phyloP scores from a whole-genome alignment of 768 basidiomycete species.

The Russula emetica region DNA sequence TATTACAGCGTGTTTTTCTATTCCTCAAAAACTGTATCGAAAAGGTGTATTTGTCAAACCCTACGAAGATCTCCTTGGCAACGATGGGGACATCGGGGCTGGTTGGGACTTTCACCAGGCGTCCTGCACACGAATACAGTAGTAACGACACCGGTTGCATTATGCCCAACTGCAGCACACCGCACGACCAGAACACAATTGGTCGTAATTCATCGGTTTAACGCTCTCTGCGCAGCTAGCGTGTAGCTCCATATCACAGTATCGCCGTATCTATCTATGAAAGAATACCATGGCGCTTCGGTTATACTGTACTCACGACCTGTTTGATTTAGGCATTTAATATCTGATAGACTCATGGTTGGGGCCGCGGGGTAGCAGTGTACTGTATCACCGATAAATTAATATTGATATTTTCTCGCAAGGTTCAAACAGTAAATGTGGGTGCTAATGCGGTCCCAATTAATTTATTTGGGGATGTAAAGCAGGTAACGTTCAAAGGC shows the following conservation, averaged over 20 bases:
- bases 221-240: not conserved
- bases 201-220: not conserved
- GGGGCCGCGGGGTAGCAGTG: not conserved
- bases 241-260: too few relatives aligned
- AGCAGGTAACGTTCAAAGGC: too few relatives aligned
- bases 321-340: not conserved
- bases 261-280: not conserved
- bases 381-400: not conserved
- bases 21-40: not conserved
- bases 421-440: not conserved
- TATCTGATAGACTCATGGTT: not conserved
- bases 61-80: not conserved
- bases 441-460: not conserved
- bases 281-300: not conserved
- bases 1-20: not conserved
- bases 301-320: not conserved
- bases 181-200: not conserved
- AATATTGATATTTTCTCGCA: not conserved
- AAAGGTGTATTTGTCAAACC: not conserved
- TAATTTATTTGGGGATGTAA: not conserved
- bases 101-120: not conserved
- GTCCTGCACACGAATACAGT: not conserved
- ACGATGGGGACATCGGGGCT: not conserved
- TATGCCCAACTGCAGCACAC: not conserved
- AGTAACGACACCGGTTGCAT: not conserved